Evolutionary conservation across 768 basidiomycete genomes (phyloP).

Genomic region (Baorangia bicolor): DNA sequence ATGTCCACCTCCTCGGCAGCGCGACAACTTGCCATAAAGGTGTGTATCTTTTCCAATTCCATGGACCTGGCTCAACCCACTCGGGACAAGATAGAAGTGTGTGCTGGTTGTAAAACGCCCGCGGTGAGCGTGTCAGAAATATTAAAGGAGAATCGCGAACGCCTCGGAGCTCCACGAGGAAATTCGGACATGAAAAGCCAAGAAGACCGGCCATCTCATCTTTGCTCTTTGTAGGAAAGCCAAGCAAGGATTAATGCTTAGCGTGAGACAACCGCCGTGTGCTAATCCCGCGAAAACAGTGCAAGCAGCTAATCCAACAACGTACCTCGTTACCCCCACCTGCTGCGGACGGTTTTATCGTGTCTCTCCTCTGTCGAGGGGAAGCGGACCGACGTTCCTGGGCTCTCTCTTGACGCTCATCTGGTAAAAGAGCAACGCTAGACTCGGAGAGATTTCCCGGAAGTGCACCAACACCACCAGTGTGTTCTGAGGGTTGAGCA

Average conservation of each 20-base stretch:
- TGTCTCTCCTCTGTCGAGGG: slow-evolving; percentile 18
- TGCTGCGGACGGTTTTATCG: slow-evolving; percentile 6
- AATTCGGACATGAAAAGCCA: neutral
- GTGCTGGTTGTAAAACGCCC: neutral
- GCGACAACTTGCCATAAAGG: neutral
- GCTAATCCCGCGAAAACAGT: neutral
- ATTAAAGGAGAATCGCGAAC: neutral
- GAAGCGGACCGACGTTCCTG: neutral
- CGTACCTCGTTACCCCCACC: slow-evolving; percentile 14
- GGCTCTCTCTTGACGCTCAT: slow-evolving; percentile 36
- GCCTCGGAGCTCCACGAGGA: neutral
- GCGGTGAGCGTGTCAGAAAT: neutral
- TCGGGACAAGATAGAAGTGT: neutral
- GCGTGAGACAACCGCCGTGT: neutral
- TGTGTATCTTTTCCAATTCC: neutral
- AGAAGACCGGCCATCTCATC: neutral
- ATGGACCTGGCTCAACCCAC: neutral
- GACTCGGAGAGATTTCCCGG: slow-evolving; percentile 46
- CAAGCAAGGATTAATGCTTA: neutral
- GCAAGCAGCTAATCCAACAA: neutral
- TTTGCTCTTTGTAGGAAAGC: neutral
- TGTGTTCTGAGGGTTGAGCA: slow-evolving; percentile 31
- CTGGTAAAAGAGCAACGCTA: slow-evolving; percentile 48
- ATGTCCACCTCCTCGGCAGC: neutral
- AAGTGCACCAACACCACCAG: slow-evolving; percentile 47